Base-by-base conservation (phyloP, 352 stramenopile genomes). In the Pythium phragmiticola region DNA sequence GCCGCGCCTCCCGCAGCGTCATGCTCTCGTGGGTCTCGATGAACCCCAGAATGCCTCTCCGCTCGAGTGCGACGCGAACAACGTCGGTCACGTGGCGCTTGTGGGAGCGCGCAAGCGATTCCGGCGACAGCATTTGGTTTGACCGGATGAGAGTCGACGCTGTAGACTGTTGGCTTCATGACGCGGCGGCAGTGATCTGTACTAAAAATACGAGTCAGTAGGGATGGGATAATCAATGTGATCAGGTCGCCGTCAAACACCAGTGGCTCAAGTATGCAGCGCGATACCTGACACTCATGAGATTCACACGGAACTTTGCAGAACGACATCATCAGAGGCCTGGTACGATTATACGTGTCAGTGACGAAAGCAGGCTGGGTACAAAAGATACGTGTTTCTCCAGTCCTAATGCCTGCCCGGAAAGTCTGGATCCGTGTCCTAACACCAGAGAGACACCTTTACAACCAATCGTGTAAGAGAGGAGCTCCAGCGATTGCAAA, bases 21-120 rank as follows among this genome's bases (percentile, higher is more conserved):
- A 89, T 90, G 41, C 51, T 66, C 21, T 89, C 78, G 45, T 86
- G 66, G 41, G 87, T 77, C 50, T 90, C 74, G 45, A 92, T 92
- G 47, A 90, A 92, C 37, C 84, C 84, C 57, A 92, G 81, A 46
- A 90, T 70, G 33, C 82, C 81, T 51, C 71, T 69, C 9, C 65
- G 69, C 60, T 92, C 84, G 21, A 92, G 69, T 12, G 84, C 63
- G 41, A 92, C 74, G 26, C 84, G 76, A 13, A 92, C 70, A 14
- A 90, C 69, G 56, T 92, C 81, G 8, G 74, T 75, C 55, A 75
- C 68, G 33, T 80, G 72, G 11, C 78, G 74, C 58, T 77, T 82
- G 58, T 84, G 73, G 8, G 63, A 73, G 39, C 72, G 66, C 6
- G 21, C 67, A 57, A 89, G 80, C 43, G 67, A 63, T 12, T 84